Conservation (phyloP, 805 yeast genomes). For the Kurtzmaniella fragi region DNA sequence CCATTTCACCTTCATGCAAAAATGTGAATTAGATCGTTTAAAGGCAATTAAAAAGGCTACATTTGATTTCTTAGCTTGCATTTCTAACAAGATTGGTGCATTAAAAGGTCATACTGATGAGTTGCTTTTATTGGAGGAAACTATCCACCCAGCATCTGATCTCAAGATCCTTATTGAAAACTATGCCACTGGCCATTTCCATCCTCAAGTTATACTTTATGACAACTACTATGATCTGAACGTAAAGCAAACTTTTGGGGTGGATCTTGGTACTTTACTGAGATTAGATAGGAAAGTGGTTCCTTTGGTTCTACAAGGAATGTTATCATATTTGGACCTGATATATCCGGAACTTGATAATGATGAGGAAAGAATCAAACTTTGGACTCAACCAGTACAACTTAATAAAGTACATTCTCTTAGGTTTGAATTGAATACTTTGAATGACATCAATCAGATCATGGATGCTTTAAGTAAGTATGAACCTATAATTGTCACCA, state of each 20-base stretch:
- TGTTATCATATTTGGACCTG: slow-evolving; percentile 62
- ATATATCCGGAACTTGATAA: slow-evolving; percentile 64
- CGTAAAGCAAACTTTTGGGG: slow-evolving; percentile 71
- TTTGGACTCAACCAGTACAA: slow-evolving; percentile 67
- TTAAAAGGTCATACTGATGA: slow-evolving; percentile 58
- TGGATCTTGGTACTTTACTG: slow-evolving; percentile 65
- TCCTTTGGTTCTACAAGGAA: slow-evolving; percentile 60
- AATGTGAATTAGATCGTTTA: slow-evolving; percentile 75
- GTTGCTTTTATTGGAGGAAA: slow-evolving; percentile 59
- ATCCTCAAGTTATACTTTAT: slow-evolving; percentile 67
- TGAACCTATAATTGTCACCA: slow-evolving; percentile 57
- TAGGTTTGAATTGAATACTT: slow-evolving; percentile 47
- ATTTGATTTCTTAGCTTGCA: slow-evolving; percentile 63
- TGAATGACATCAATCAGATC: slow-evolving; percentile 27
- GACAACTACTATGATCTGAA: slow-evolving; percentile 76
- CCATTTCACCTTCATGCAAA: slow-evolving; percentile 72
- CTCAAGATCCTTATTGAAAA: slow-evolving; percentile 60
- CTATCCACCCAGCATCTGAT: slow-evolving; percentile 67
- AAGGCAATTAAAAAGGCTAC: slow-evolving; percentile 72
- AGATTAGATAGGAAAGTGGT: slow-evolving; percentile 69
- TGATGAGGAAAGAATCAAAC: slow-evolving; percentile 61
- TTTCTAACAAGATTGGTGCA: slow-evolving; percentile 55
- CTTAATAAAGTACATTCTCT: slow-evolving; percentile 56
- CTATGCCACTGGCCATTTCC: slow-evolving; percentile 68
- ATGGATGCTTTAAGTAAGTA: slow-evolving; percentile 11